Evolutionary conservation across 495 filamentous ascomycete species (phyloP).

Genomic region (Xylaria scruposa): DNA sequence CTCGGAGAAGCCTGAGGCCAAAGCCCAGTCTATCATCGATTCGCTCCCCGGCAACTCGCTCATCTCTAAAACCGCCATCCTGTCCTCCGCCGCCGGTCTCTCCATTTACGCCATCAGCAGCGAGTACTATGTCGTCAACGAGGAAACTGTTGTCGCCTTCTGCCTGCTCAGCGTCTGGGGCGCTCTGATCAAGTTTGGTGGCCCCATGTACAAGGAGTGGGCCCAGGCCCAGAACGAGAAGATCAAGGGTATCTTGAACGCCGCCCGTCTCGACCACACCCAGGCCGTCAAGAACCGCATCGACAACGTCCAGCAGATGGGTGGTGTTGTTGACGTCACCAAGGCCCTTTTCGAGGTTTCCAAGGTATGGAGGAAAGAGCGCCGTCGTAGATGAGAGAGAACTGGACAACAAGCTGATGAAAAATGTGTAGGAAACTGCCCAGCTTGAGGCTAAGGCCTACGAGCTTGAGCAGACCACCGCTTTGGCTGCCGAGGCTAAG

Average conservation of each 20-base stretch:
- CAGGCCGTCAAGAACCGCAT: slow-evolving; percentile 92
- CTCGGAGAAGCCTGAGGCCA: slow-evolving; percentile 83
- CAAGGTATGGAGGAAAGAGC: slow-evolving; percentile 59
- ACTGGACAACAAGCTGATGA: slow-evolving; percentile 20
- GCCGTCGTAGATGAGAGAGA: not conserved
- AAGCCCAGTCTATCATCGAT: slow-evolving; percentile 94
- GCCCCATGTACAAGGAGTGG: slow-evolving; percentile 91
- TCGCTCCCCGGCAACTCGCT: slow-evolving; percentile 83
- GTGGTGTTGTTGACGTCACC: slow-evolving; percentile 91
- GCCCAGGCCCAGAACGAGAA: slow-evolving; percentile 83
- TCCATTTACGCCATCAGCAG: slow-evolving; percentile 97
- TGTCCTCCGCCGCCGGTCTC: slow-evolving; percentile 89
- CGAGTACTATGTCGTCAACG: slow-evolving; percentile 99
- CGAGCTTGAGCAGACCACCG: slow-evolving; percentile 94
- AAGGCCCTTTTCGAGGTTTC: slow-evolving; percentile 97
- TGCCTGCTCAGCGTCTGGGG: slow-evolving; percentile 88
- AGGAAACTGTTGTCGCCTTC: slow-evolving; percentile 92
- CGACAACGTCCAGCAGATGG: slow-evolving; percentile 89
- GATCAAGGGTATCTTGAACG: slow-evolving; percentile 91
- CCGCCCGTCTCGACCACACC: slow-evolving; percentile 92
- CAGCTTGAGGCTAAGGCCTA: slow-evolving; percentile 92
- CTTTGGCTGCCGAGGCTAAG: slow-evolving; percentile 90
- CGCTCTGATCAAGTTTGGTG: slow-evolving; percentile 87
- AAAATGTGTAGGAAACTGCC: slow-evolving; percentile 80
- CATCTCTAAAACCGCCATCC: slow-evolving; percentile 92